phyloP scores from a whole-genome alignment of 2,329 filamentous ascomycete genomes.

The Phaeosphaeria sp. region DNA sequence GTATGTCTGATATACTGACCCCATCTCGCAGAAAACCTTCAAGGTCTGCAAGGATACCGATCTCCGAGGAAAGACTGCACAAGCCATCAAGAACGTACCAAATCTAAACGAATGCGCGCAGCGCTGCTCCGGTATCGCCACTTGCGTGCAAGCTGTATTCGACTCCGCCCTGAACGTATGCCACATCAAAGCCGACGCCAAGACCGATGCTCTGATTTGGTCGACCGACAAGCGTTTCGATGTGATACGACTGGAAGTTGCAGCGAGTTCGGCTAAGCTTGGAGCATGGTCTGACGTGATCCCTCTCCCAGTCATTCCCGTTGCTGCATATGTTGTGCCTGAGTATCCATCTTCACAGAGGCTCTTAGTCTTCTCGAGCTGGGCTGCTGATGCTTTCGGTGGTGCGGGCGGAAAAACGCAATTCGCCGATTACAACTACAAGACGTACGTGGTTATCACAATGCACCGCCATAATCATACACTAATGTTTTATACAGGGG shows the following conservation, averaged over 20 bases:
- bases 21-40: constrained; percentile 19
- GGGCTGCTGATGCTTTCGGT: constrained; percentile 35
- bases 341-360: constrained; percentile 28
- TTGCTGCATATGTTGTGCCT: constrained; percentile 36
- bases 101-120: constrained; percentile 28
- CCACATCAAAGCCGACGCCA: constrained; percentile 33
- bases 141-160: constrained; percentile 30
- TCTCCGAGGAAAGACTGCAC: constrained; percentile 24
- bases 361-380: constrained; percentile 35
- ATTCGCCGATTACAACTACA: constrained; percentile 35
- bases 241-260: constrained; percentile 25
- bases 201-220: constrained; percentile 31
- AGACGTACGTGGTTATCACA: constrained; percentile 18
- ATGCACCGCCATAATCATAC: not conserved
- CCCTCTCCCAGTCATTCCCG: constrained; percentile 35
- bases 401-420: constrained; percentile 29
- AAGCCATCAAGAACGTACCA: constrained; percentile 17
- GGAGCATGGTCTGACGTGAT: constrained; percentile 36
- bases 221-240: constrained; percentile 36
- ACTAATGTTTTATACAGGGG: constrained; percentile 19
- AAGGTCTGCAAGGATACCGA: constrained; percentile 33
- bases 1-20: not conserved
- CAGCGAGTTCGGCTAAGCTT: constrained; percentile 17
- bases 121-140: constrained; percentile 24
- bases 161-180: constrained; percentile 22